Evolutionary conservation across 805 yeast species (phyloP), one percentile per base, ranked within the genome.

Genomic region (Lipomyces anomalus): DNA sequence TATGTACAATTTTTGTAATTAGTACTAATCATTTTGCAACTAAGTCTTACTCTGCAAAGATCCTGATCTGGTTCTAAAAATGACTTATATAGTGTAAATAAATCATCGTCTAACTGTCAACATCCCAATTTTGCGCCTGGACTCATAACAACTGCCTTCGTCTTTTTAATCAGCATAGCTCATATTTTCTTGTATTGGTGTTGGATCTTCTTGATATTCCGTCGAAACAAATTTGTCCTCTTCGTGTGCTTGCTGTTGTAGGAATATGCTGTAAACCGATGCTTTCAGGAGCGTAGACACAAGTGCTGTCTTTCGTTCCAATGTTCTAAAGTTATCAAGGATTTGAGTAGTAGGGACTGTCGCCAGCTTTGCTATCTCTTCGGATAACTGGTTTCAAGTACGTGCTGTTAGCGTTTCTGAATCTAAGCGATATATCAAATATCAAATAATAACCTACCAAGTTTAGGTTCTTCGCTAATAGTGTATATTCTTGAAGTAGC

Each of bases 201-300:
- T 6, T 34, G 7, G n/a, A 17, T 34, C n/a, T 34, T 22, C n/a
- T 34, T 18, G 28, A 18, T 40, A 22, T 44, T n/a, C 50, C 44
- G 7, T 49, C 44, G 37, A 43, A 22, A 43, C n/a, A n/a, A n/a
- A n/a, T n/a, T n/a, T 39, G 11, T 60, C 58, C 16, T 47, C 52
- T 2, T 47, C 57, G 21, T 50, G 60, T 9, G 46, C 36, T 17
- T 46, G 58, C 51, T 72, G 72, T 54, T 78, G 80, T 33, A 79
- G 59, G 45, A 79, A 74, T 42, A 82, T 65, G 16, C 81, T 75
- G 58, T 82, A 82, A 3, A 82, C 85, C 3, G 87, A 82, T 3
- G 84, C 81, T 53, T 80, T 79, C 62, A 82, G 73, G 35, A 80
- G 61, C 1, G 87, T 81, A 41, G 79, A 78, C 3, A 82, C 82